phyloP scores from a whole-genome alignment of 2,329 filamentous ascomycete species.

The Aspergillus arachidicola region DNA sequence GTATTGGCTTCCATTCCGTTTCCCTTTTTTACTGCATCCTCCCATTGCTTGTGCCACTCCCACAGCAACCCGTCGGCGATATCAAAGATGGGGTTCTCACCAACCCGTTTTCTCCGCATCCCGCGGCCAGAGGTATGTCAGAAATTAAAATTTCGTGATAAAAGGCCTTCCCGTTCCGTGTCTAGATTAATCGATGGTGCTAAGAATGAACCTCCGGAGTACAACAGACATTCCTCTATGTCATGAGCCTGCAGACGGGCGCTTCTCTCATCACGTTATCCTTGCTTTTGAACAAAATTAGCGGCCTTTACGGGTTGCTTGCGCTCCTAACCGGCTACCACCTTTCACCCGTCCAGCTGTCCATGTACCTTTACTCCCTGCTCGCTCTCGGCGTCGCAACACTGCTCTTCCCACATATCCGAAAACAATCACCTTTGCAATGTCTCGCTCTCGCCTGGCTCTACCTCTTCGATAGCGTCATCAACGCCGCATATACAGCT shows the following conservation, averaged over 20 bases:
- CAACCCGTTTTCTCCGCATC: constrained; percentile 49
- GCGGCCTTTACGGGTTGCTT: constrained; percentile 85
- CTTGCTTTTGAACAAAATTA: constrained; percentile 88
- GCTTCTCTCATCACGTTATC: constrained; percentile 81
- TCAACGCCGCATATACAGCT: constrained; percentile 80
- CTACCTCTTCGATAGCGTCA: constrained; percentile 77
- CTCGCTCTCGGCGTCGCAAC: constrained; percentile 67
- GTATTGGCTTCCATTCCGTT: constrained; percentile 20
- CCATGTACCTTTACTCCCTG: constrained; percentile 89
- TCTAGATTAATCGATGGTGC: not conserved
- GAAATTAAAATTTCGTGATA: constrained; percentile 4
- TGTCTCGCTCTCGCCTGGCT: constrained; percentile 81
- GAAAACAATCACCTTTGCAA: constrained; percentile 75
- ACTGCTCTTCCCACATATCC: constrained; percentile 77
- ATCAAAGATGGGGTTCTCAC: constrained; percentile 38
- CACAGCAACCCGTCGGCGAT: constrained; percentile 14
- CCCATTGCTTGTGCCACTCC: constrained; percentile 7
- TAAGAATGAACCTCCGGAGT: not conserved
- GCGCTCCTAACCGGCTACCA: constrained; percentile 85
- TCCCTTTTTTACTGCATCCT: constrained; percentile 11
- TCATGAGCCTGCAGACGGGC: constrained; percentile 83
- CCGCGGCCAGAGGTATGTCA: constrained; percentile 52
- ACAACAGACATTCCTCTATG: constrained; percentile 75
- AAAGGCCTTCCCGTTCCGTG: not conserved
- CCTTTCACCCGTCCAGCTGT: constrained; percentile 79